Conservation (phyloP, 2,329 filamentous ascomycete species). For the Epichloe glyceriae region DNA sequence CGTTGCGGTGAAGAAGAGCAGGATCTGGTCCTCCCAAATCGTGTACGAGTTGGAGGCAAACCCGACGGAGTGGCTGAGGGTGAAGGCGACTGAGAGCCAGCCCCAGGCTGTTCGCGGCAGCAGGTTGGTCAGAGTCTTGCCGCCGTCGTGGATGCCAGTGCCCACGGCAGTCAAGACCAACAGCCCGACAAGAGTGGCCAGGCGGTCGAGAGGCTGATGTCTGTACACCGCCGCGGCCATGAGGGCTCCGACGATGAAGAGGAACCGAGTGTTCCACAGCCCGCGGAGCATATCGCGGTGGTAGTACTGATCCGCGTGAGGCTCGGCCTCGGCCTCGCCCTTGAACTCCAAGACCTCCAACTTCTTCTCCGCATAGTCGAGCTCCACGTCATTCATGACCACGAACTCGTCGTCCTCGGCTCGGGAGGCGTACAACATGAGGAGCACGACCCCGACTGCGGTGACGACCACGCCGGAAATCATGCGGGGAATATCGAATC, state of each 20-base stretch:
- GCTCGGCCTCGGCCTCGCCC: constrained; percentile 26
- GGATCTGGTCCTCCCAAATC: constrained; percentile 95
- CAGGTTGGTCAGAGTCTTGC: constrained; percentile 36
- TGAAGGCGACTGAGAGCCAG: constrained; percentile 72
- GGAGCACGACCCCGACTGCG: constrained; percentile 49
- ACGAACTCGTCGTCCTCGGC: constrained; percentile 42
- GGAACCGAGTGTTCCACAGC: constrained; percentile 21
- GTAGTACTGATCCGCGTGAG: constrained; percentile 24
- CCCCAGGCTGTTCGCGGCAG: constrained; percentile 73
- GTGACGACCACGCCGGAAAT: constrained; percentile 62
- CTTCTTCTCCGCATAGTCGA: constrained; percentile 46
- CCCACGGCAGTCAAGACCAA: constrained; percentile 28
- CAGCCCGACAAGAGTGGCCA: constrained; percentile 26
- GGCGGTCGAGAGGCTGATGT: constrained; percentile 19
- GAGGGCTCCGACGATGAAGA: constrained; percentile 18
- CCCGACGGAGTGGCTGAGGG: constrained; percentile 75
- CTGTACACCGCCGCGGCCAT: constrained; percentile 19
- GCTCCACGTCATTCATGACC: constrained; percentile 40
- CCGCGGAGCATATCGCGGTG: constrained; percentile 23
- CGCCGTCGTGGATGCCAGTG: constrained; percentile 28
- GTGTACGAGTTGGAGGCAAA: constrained; percentile 98
- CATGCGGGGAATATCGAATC: constrained; percentile 85
- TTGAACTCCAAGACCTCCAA: constrained; percentile 34
- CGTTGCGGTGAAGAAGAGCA: constrained; percentile 80
- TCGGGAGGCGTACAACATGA: constrained; percentile 60